phyloP scores from a whole-genome alignment of 2,329 filamentous ascomycete species.

The Leptographium radiaticola region DNA sequence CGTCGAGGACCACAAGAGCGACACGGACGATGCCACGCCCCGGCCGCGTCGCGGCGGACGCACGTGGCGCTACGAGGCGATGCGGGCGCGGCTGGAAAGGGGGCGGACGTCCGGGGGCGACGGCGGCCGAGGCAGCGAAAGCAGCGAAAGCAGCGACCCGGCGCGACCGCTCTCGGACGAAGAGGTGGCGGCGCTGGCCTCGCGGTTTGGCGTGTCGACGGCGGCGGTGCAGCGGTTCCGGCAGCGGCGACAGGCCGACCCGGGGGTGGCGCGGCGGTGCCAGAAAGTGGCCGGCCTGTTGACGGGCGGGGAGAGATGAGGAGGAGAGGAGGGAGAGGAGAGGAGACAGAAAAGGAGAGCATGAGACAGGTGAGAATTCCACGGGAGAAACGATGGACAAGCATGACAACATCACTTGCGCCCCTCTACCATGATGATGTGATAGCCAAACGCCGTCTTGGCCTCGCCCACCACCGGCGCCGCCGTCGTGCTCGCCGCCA shows the following conservation, averaged over 20 bases:
- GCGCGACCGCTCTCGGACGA: neutral
- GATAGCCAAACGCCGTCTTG: constrained; percentile 66
- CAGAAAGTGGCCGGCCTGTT: neutral
- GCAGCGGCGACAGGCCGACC: neutral
- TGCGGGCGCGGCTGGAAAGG: neutral
- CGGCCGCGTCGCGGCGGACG: too few species aligned
- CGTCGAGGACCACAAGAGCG: too few species aligned
- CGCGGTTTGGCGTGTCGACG: neutral
- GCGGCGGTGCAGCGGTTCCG: neutral
- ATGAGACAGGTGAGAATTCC: too few species aligned
- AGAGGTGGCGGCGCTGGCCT: neutral
- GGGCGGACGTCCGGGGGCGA: neutral
- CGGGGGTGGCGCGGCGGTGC: neutral
- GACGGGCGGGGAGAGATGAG: neutral
- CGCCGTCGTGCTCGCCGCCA: constrained; percentile 51
- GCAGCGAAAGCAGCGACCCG: neutral
- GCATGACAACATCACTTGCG: constrained; percentile 32
- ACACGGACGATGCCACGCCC: too few species aligned
- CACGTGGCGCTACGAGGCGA: too few species aligned
- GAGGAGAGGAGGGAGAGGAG: too few species aligned
- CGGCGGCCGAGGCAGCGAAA: too few species aligned
- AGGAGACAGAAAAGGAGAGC: too few species aligned
- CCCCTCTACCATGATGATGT: constrained; percentile 64
- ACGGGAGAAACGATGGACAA: too few species aligned
- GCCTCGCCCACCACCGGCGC: constrained; percentile 55